phyloP scores from a whole-genome alignment of 2,329 filamentous ascomycete genomes.

The Triangularia verruculosa region DNA sequence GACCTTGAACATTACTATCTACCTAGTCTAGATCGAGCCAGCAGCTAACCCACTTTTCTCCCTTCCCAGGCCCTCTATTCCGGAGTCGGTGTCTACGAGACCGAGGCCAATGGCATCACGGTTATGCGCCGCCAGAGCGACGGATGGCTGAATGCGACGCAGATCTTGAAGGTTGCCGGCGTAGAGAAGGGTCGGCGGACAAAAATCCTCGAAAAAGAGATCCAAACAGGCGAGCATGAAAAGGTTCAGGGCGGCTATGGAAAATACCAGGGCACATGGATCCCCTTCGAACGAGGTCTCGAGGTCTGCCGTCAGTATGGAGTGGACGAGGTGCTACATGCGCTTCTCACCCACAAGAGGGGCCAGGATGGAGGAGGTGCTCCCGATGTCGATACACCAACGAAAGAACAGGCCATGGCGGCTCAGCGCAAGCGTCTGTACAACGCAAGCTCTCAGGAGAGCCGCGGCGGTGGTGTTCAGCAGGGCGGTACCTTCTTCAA shows the following conservation, averaged over 20 bases:
- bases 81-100: conserved; percentile 94
- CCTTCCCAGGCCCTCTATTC: conserved; percentile 75
- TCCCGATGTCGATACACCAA: conserved; percentile 85
- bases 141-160: conserved; percentile 96
- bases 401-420: conserved; percentile 98
- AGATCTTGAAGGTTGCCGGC: conserved; percentile 95
- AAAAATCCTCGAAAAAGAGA: conserved; percentile 97
- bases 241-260: conserved; percentile 98
- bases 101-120: conserved; percentile 90
- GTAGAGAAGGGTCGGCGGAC: conserved; percentile 97
- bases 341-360: conserved; percentile 77
- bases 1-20: not conserved
- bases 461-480: conserved; percentile 61
- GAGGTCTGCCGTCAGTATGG: conserved; percentile 83
- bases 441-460: conserved; percentile 65
- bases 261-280: conserved; percentile 99
- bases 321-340: conserved; percentile 72
- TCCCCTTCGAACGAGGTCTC: conserved; percentile 85
- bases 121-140: conserved; percentile 96
- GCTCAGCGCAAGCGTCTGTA: conserved; percentile 91
- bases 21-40: not conserved
- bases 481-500: conserved; percentile 96
- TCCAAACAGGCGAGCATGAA: conserved; percentile 92
- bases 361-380: conserved; percentile 67
- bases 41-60: conserved; percentile 6